These are phyloP conservation scores for Hypoxylon sp. DNA, from an alignment of 2,329 filamentous ascomycete genomes.

Conservation along the genomic window DNA sequence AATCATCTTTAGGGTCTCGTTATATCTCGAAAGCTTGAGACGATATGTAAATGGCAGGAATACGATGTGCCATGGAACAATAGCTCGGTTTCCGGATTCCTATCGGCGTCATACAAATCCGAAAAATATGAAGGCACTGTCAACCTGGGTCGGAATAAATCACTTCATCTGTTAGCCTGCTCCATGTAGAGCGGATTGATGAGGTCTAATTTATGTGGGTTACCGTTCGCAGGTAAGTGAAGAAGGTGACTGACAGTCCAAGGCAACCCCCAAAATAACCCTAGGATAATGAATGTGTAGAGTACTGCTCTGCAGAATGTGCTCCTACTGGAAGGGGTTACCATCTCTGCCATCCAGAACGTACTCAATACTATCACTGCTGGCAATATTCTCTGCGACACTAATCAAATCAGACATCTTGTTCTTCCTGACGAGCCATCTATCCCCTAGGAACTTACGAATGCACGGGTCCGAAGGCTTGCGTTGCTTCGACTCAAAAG, in stretches of 20 bases:
- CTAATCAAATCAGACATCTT: conserved; percentile 57
- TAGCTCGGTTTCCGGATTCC: neutral
- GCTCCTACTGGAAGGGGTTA: conserved; percentile 44
- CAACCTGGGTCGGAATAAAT: neutral
- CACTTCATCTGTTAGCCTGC: conserved; percentile 17
- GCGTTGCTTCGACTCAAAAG: conserved; percentile 60
- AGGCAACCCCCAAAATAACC: conserved; percentile 17
- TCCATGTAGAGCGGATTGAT: conserved; percentile 26
- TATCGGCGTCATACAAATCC: conserved; percentile 16
- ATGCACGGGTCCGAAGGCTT: conserved; percentile 63
- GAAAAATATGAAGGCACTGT: neutral
- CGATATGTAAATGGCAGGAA: neutral
- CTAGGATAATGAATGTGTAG: conserved; percentile 24
- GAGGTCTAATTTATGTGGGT: conserved; percentile 31
- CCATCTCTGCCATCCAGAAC: conserved; percentile 48
- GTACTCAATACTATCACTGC: conserved; percentile 62
- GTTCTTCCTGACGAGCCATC: conserved; percentile 60
- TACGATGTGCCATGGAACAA: neutral
- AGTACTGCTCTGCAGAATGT: conserved; percentile 27
- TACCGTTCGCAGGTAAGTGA: conserved; percentile 17
- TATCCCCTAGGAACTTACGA: conserved; percentile 59
- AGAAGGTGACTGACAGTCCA: conserved; percentile 21
- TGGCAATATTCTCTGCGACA: conserved; percentile 56
- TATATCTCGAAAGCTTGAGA: conserved; percentile 9
- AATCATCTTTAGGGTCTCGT: conserved; percentile 5